A percentile compares a stretch with the other conserved stretches of the same genome.
These are phyloP conservation scores for Fallopia convolvulus DNA, from an alignment of 148 eudicot genomes.

Conservation along the genomic window DNA sequence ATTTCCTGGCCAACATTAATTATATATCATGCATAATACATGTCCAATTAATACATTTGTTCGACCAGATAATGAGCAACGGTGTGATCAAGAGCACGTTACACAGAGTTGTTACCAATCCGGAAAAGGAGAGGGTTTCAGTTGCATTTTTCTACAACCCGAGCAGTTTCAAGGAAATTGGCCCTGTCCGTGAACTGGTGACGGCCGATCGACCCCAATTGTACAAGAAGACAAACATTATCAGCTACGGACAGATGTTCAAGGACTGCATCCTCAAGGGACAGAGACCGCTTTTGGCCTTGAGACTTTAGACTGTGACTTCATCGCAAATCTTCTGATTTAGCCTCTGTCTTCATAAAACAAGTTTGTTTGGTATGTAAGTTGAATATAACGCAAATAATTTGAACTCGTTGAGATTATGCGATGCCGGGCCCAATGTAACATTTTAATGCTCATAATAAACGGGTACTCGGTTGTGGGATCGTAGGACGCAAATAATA, in stretches of 20 bases:
- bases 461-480: too few species aligned
- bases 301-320: neutral
- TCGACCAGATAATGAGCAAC: conserved; percentile 23
- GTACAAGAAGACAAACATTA: conserved; percentile 16
- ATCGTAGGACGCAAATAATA: too few species aligned
- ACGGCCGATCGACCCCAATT: conserved; percentile 15
- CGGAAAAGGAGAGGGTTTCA: conserved; percentile 20
- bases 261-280: neutral
- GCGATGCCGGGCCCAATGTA: too few species aligned
- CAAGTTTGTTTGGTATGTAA: too few species aligned
- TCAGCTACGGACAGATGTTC: neutral
- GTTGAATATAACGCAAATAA: too few species aligned
- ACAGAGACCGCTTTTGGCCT: neutral
- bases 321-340: neutral
- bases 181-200: conserved; percentile 15
- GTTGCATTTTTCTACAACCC: conserved; percentile 16
- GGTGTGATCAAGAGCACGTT: conserved; percentile 23
- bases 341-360: too few species aligned
- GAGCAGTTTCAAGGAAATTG: conserved; percentile 13
- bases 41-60: neutral
- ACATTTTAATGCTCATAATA: too few species aligned
- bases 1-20: too few species aligned
- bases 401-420: too few species aligned
- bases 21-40: too few species aligned
- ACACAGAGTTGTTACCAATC: conserved; percentile 23